phyloP scores from a whole-genome alignment of 2,329 filamentous ascomycete genomes.

The Fusarium hostae region DNA sequence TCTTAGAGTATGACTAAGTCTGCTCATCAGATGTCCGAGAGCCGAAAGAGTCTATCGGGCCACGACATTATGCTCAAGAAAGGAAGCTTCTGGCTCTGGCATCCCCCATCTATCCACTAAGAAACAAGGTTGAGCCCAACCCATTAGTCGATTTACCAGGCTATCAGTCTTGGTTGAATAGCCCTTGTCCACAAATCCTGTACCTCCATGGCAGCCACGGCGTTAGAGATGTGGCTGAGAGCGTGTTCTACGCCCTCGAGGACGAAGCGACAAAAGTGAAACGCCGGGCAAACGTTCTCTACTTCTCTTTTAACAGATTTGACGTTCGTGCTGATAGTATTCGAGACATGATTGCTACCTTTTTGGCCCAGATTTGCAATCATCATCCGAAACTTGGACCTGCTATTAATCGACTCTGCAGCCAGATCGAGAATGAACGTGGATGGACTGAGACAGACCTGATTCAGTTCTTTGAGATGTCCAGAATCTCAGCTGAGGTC shows the following conservation, averaged over 20 bases:
- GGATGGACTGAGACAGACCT: conserved; percentile 14
- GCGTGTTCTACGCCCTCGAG: not conserved
- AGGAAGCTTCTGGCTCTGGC: not conserved
- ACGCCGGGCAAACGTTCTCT: not conserved
- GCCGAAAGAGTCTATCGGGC: rapidly evolving
- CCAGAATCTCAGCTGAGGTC: not conserved
- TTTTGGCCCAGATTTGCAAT: not conserved
- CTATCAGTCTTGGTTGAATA: not conserved
- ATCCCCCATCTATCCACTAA: not conserved
- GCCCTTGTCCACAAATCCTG: not conserved
- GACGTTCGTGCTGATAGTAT: conserved; percentile 10
- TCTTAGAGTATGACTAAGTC: not conserved
- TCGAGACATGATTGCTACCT: conserved; percentile 6
- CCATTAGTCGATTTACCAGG: not conserved
- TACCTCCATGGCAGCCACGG: not conserved
- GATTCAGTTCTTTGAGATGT: conserved; percentile 4
- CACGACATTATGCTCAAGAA: not conserved
- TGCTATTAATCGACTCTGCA: not conserved
- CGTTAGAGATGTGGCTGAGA: not conserved
- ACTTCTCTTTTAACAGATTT: conserved; percentile 3
- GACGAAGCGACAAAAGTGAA: rapidly evolving
- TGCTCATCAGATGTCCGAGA: not conserved
- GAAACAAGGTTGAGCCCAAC: not conserved
- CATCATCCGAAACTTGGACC: not conserved
- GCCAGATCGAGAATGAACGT: not conserved